Evolutionary conservation across 805 yeast genomes (phyloP), one percentile per base, ranked within the genome.

Genomic region (Candida palmyrensis): DNA sequence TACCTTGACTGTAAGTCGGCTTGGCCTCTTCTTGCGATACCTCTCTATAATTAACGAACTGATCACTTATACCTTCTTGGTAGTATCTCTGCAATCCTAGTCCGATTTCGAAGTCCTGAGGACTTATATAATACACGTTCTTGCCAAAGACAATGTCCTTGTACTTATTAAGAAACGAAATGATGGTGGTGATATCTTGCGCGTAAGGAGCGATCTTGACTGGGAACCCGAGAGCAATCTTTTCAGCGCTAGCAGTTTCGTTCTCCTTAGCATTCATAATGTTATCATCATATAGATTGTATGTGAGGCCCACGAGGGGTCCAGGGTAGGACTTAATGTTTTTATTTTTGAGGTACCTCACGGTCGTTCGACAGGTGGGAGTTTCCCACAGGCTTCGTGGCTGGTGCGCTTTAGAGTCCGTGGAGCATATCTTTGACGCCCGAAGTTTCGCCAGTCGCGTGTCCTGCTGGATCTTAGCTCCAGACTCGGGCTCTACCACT

Each of bases 211-310:
- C 39, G 12, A 43, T 40, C 13, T 31, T 32, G 6, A 49, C 46
- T 2, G 57, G 59, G 32, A 39, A 63, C 1, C 71, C 71, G 6
- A 64, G 45, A 0, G 69, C 69, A 12, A 66, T 29, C 13, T 35
- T 34, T 31, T 61, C 62, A 3, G 42, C 20, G 3, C 45, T 36
- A 1, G 49, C 45, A 3, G 22, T 24, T 3, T 23, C 25, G 26
- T 46, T 39, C 15, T 40, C 41, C 5, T 44, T 26, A 5, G 44
- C 42, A 5, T 35, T 33, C 25, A 62, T 35, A 8, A 53, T 30
- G 41, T 58, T 60, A 11, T 62, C 68, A 36, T 66, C 71, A 35
- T 66, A 65, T 8, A 55, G 41, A 27, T 57, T 61, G 37, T 57
- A 64, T 30, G 48, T 42, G 18, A 66, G 41, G 1, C 59, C 54